A percentile compares a stretch with the other conserved stretches of the same genome.
phyloP scores from a whole-genome alignment of 176 grass and related monocot species.

The Lolium rigidum region DNA sequence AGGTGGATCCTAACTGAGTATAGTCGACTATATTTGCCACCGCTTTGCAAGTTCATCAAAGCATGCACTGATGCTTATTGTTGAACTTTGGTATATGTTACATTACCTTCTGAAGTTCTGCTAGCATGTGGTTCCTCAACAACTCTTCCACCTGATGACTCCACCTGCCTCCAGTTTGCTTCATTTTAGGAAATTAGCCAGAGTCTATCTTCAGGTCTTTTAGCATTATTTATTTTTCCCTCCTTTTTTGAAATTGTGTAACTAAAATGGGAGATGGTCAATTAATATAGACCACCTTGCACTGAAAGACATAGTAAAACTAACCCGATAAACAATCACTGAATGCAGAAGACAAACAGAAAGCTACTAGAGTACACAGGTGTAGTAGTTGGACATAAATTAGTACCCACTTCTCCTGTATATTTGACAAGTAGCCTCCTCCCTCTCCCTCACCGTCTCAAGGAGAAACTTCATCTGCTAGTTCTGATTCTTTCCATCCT shows the following conservation, averaged over 20 bases:
- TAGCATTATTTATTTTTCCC: not conserved
- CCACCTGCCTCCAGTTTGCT: not conserved
- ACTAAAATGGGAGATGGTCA: not conserved
- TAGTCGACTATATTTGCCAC: not conserved
- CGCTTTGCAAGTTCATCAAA: not conserved
- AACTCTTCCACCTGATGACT: not conserved
- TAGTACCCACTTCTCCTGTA: not conserved
- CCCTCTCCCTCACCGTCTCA: not conserved
- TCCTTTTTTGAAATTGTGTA: not conserved
- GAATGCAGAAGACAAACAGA: not conserved
- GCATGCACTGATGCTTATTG: not conserved
- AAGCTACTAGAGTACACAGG: not conserved
- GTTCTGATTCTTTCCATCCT: not conserved
- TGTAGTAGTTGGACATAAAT: slow-evolving; percentile 1
- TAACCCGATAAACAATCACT: not conserved
- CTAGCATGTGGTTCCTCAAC: not conserved
- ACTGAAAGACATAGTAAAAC: not conserved
- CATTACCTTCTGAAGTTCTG: not conserved
- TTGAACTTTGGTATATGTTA: not conserved
- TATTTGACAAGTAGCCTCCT: not conserved
- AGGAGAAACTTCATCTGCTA: slow-evolving; percentile 22
- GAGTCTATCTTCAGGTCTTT: not conserved
- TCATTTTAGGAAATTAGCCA: not conserved
- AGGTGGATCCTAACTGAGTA: not conserved
- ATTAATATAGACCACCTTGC: not conserved